Conservation (phyloP, 164 flowering plant genomes). For the Berberis thunbergii region DNA sequence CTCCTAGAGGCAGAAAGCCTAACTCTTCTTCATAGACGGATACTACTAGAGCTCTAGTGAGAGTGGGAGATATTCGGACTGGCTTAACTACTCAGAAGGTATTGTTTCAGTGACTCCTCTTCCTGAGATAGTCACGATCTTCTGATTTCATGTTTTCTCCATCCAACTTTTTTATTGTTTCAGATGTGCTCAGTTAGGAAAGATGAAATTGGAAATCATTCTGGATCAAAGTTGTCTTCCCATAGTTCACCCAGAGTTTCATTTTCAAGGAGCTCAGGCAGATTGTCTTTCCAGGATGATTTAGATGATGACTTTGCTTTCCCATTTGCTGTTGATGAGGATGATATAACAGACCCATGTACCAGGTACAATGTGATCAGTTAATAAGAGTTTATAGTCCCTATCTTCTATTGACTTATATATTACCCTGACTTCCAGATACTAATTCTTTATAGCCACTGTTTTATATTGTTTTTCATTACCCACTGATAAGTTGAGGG, state of each 20-base stretch:
- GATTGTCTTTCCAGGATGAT: conserved; percentile 61
- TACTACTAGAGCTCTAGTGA: conserved; percentile 16
- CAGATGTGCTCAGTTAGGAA: conserved; percentile 38
- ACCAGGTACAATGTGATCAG: conserved; percentile 43
- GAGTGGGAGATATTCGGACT: conserved; percentile 16
- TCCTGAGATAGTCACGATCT: background rate
- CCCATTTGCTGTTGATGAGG: conserved; percentile 72
- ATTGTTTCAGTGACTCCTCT: conserved; percentile 9
- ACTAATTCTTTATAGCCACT: too few relatives aligned
- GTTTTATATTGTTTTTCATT: too few relatives aligned
- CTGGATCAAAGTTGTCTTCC: conserved; percentile 40
- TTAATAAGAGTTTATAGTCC: background rate
- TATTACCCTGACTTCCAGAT: too few relatives aligned
- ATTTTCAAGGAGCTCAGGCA: conserved; percentile 64
- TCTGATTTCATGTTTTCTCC: background rate
- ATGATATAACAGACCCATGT: conserved; percentile 46
- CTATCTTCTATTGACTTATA: too few relatives aligned
- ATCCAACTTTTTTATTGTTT: conserved; percentile 14
- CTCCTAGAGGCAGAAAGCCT: conserved; percentile 26
- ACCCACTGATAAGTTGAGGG: too few relatives aligned
- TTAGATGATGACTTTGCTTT: conserved; percentile 67
- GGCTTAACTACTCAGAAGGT: conserved; percentile 55
- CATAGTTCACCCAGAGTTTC: conserved; percentile 45
- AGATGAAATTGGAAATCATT: conserved; percentile 43
- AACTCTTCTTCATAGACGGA: conserved; percentile 26